These are phyloP conservation scores for Orbilia javanica DNA, from an alignment of 2,329 filamentous ascomycete genomes.

Conservation along the genomic window DNA sequence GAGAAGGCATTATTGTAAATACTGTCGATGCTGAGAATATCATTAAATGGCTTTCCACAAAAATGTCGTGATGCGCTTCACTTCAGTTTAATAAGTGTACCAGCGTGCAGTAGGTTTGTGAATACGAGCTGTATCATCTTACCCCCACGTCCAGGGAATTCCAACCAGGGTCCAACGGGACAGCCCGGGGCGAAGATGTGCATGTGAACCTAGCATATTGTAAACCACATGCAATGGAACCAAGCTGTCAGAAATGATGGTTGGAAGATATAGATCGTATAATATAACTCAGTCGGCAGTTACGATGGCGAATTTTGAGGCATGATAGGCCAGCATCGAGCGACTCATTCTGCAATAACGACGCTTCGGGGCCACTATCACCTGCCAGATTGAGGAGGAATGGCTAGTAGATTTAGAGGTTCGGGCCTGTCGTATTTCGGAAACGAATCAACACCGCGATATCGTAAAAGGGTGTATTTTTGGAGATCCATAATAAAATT, in stretches of 20 bases:
- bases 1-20: not conserved
- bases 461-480: not conserved
- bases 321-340: conserved; percentile 7
- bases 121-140: conserved; percentile 1
- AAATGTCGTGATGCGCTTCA: not conserved
- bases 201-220: conserved; percentile 35
- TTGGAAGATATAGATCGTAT: not conserved
- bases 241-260: conserved; percentile 34
- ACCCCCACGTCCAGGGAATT: conserved; percentile 39
- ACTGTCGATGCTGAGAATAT: not conserved
- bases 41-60: not conserved
- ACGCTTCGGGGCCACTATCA: conserved; percentile 21
- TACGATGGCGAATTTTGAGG: not conserved
- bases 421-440: conserved; percentile 16
- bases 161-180: conserved; percentile 42
- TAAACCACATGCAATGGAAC: conserved; percentile 23
- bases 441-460: not conserved
- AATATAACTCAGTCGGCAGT: conserved; percentile 25
- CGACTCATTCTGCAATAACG: conserved; percentile 15
- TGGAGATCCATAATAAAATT: too few species aligned
- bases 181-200: conserved; percentile 28
- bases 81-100: not conserved
- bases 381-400: conserved; percentile 34
- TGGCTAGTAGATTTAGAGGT: not conserved
- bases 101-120: not conserved